phyloP scores from a whole-genome alignment of 805 yeast genomes.

The Candida morakotiae region DNA sequence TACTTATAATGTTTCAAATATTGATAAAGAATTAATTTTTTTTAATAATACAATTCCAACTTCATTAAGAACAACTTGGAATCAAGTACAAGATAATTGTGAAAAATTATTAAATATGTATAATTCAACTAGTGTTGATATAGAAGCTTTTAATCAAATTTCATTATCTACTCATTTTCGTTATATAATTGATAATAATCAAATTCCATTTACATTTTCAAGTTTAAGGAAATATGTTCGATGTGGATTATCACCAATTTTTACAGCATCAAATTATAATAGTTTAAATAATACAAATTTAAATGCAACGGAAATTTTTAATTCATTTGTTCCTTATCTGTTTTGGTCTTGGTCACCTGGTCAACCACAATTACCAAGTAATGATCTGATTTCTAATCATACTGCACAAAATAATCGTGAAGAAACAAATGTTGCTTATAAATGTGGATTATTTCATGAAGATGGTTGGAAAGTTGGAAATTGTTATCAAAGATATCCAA shows the following conservation, averaged over 20 bases:
- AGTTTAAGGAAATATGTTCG: slow-evolving; percentile 36
- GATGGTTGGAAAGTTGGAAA: slow-evolving; percentile 64
- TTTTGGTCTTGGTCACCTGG: slow-evolving; percentile 73
- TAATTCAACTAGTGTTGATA: not conserved
- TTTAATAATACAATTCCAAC: slow-evolving; percentile 7
- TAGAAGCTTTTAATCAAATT: slow-evolving; percentile 10
- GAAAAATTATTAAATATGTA: slow-evolving; percentile 1
- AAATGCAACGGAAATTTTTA: slow-evolving; percentile 22
- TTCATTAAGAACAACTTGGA: not conserved
- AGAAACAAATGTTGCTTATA: slow-evolving; percentile 20
- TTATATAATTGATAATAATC: slow-evolving; percentile 30
- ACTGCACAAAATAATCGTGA: slow-evolving; percentile 1
- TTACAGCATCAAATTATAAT: slow-evolving; percentile 30
- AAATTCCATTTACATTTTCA: slow-evolving; percentile 31
- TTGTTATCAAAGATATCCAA: slow-evolving; percentile 53
- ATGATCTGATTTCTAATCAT: slow-evolving; percentile 1
- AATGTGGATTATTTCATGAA: slow-evolving; percentile 37
- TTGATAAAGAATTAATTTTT: slow-evolving; percentile 16
- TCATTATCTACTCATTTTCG: slow-evolving; percentile 21
- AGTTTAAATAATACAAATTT: slow-evolving; percentile 12
- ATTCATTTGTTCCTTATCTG: slow-evolving; percentile 23
- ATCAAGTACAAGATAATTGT: slow-evolving; percentile 2
- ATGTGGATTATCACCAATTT: slow-evolving; percentile 67
- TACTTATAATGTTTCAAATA: slow-evolving; percentile 18
- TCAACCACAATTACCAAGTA: slow-evolving; percentile 5